Conservation (phyloP, 345 rosid genomes). For the Anastatica hierochuntica region DNA sequence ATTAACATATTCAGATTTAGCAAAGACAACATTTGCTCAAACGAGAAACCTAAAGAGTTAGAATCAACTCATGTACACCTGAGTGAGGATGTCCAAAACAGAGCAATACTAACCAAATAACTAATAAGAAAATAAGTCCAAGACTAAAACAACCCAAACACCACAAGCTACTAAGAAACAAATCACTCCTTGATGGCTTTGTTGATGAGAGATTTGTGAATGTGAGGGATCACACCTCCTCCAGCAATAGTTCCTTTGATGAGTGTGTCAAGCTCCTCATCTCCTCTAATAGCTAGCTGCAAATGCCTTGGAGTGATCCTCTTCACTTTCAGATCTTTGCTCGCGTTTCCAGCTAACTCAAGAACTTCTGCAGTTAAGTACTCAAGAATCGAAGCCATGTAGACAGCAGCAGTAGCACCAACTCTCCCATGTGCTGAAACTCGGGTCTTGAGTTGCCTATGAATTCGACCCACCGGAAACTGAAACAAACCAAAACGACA, state of each 20-base stretch:
- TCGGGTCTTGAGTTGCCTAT: conserved; percentile 57
- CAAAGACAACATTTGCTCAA: conserved; percentile 9
- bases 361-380: conserved; percentile 76
- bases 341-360: conserved; percentile 64
- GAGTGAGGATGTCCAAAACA: conserved; percentile 1
- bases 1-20: background rate
- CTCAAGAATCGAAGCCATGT: conserved; percentile 65
- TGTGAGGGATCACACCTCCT: conserved; percentile 87
- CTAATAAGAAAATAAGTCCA: conserved; percentile 8
- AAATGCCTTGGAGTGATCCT: conserved; percentile 59
- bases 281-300: conserved; percentile 54
- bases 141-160: conserved; percentile 15
- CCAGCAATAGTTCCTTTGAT: conserved; percentile 74
- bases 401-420: conserved; percentile 83
- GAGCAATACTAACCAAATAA: background rate
- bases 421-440: conserved; percentile 57
- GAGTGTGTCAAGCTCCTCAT: conserved; percentile 59
- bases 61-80: conserved; percentile 24
- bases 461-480: conserved; percentile 80
- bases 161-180: conserved; percentile 14
- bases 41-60: conserved; percentile 13
- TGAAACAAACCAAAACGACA: conserved; percentile 9
- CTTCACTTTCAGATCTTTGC: conserved; percentile 79
- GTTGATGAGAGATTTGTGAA: conserved; percentile 86
- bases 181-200: conserved; percentile 57